Conservation (phyloP, 1,284 basidiomycete genomes). For the Ceratobasidium papillatum region DNA sequence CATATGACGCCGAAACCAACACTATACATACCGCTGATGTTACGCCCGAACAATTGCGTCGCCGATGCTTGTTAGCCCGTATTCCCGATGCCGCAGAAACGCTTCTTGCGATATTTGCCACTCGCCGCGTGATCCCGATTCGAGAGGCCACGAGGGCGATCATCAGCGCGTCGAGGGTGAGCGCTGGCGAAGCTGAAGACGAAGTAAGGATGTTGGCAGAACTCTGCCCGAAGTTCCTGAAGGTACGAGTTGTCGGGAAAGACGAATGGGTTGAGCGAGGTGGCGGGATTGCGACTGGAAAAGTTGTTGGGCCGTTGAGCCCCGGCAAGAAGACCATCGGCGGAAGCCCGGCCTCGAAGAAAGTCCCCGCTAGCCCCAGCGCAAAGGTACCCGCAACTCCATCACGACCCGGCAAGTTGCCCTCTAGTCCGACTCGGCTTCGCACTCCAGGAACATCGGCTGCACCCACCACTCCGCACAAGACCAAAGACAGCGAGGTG, state of each 20-base stretch:
- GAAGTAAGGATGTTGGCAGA: constrained; percentile 69
- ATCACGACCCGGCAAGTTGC: constrained; percentile 46
- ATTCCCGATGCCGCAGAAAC: constrained; percentile 80
- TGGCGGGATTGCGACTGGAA: background rate
- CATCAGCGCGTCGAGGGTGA: constrained; percentile 53
- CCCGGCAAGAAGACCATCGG: constrained; percentile 18
- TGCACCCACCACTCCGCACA: constrained; percentile 50
- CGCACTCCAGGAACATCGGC: background rate
- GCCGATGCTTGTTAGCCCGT: constrained; percentile 76
- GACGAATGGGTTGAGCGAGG: constrained; percentile 73
- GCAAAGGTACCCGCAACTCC: constrained; percentile 2
- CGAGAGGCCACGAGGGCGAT: constrained; percentile 71
- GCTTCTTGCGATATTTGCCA: constrained; percentile 60
- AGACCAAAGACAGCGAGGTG: constrained; percentile 67
- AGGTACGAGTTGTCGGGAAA: constrained; percentile 65
- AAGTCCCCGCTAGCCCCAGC: background rate
- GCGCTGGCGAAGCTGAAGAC: constrained; percentile 70
- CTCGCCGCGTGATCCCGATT: constrained; percentile 68
- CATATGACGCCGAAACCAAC: constrained; percentile 36
- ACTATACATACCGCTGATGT: constrained; percentile 54
- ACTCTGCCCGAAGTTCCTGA: constrained; percentile 81
- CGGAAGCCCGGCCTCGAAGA: background rate
- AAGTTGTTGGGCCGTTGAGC: constrained; percentile 65
- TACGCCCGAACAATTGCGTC: constrained; percentile 73
- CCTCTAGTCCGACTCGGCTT: constrained; percentile 7